Evolutionary conservation across 2,329 filamentous ascomycete species (phyloP).

Genomic region (Monosporascus sp.): DNA sequence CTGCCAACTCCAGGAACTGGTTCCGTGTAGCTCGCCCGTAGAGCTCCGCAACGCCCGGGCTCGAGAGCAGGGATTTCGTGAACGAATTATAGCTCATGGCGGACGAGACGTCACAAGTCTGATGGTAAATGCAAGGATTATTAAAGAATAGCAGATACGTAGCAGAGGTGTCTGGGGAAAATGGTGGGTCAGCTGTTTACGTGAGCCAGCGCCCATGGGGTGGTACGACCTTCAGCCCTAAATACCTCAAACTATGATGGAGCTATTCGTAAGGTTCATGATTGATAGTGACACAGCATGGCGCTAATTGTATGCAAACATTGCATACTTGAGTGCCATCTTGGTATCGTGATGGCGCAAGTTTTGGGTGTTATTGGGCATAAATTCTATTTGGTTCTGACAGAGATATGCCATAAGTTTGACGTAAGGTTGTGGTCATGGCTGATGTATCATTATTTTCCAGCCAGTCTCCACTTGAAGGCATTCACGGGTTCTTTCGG

Average conservation of each 20-base stretch:
- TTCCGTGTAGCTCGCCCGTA: slow-evolving; percentile 22
- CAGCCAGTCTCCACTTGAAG: background rate
- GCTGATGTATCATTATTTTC: background rate
- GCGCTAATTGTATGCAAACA: too few species aligned
- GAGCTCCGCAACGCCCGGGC: slow-evolving; percentile 14
- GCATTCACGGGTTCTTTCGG: too few species aligned
- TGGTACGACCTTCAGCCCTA: background rate
- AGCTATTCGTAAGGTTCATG: too few species aligned
- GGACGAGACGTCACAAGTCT: background rate
- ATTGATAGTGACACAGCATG: too few species aligned
- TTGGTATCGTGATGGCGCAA: background rate
- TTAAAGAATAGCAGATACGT: background rate
- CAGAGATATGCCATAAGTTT: background rate
- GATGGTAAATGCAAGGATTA: background rate
- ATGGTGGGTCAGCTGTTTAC: too few species aligned
- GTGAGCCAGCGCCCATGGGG: background rate
- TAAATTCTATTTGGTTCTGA: too few species aligned
- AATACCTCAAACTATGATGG: background rate
- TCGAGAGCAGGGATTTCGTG: slow-evolving; percentile 16
- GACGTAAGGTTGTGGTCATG: background rate
- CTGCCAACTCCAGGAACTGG: slow-evolving; percentile 22
- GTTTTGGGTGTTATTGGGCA: background rate
- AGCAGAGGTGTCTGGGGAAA: too few species aligned
- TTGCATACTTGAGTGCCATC: too few species aligned
- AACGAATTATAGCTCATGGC: slow-evolving; percentile 14